These are phyloP conservation scores for Volutella citrinella DNA, from an alignment of 2,329 filamentous ascomycete genomes.

Conservation along the genomic window DNA sequence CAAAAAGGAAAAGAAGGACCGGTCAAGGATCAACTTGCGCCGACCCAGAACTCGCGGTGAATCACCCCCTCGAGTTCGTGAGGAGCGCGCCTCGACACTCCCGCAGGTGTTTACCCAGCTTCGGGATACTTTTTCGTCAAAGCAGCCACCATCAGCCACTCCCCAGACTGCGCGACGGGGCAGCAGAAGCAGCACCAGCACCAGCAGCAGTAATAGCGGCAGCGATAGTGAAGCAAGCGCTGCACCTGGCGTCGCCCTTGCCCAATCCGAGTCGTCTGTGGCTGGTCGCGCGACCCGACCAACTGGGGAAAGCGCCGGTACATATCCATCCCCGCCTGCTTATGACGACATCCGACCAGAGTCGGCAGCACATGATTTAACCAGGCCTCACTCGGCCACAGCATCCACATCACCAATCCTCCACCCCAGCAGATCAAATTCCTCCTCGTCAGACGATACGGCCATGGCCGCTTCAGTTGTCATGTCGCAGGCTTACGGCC, in stretches of 20 bases:
- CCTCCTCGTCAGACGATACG: too few species aligned
- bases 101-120: too few species aligned
- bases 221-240: conserved; percentile 2
- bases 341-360: conserved; percentile 29
- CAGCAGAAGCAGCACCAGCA: conserved; percentile 39
- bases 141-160: too few species aligned
- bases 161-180: too few species aligned
- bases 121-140: too few species aligned
- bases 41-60: too few species aligned
- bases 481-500: too few species aligned
- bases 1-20: conserved; percentile 25
- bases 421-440: conserved; percentile 12
- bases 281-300: conserved; percentile 9
- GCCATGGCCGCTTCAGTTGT: too few species aligned
- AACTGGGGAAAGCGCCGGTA: conserved; percentile 18
- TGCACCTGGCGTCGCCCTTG: conserved; percentile 7
- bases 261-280: conserved; percentile 6
- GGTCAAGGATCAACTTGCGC: too few species aligned
- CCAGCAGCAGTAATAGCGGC: conserved; percentile 3
- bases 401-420: conserved; percentile 15
- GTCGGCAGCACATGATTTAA: conserved; percentile 24
- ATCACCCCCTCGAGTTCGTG: too few species aligned
- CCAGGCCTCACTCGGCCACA: conserved; percentile 16
- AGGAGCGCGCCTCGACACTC: too few species aligned
- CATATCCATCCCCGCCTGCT: conserved; percentile 21